Evolutionary conservation across 371 early-diverging fungal species (phyloP).

Genomic region (Mortierella polycephala): DNA sequence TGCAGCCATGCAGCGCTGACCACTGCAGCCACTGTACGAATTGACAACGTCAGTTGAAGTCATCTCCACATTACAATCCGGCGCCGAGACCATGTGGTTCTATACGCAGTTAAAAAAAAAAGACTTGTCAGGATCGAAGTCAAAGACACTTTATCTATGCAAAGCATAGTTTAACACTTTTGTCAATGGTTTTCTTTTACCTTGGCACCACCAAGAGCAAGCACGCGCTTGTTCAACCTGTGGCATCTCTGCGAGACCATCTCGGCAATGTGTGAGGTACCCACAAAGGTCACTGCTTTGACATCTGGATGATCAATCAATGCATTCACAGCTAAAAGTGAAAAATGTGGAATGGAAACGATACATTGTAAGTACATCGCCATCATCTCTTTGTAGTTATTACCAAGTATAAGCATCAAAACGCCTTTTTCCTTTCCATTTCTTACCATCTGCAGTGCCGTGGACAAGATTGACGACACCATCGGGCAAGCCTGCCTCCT

Average conservation of each 20-base stretch:
- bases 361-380: background rate
- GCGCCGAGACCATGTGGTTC: conserved; percentile 81
- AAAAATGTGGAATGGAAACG: background rate
- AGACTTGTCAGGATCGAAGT: background rate
- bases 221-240: conserved; percentile 67
- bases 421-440: background rate
- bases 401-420: too few species aligned
- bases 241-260: conserved; percentile 59
- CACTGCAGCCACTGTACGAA: conserved; percentile 74
- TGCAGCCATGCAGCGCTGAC: conserved; percentile 78
- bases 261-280: conserved; percentile 74
- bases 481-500: conserved; percentile 69
- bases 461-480: conserved; percentile 82
- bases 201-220: conserved; percentile 74
- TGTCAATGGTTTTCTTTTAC: conserved; percentile 4
- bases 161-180: too few species aligned
- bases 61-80: conserved; percentile 77
- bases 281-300: conserved; percentile 78
- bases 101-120: background rate
- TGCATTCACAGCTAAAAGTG: conserved; percentile 55
- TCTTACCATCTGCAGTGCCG: conserved; percentile 60
- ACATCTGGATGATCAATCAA: conserved; percentile 66
- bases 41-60: conserved; percentile 76
- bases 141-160: too few species aligned
- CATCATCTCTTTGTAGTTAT: too few species aligned